Percentiles rank a stretch among this genome's conserved stretches.
phyloP scores from a whole-genome alignment of 306 rosid species.

The Acacia confusa region DNA sequence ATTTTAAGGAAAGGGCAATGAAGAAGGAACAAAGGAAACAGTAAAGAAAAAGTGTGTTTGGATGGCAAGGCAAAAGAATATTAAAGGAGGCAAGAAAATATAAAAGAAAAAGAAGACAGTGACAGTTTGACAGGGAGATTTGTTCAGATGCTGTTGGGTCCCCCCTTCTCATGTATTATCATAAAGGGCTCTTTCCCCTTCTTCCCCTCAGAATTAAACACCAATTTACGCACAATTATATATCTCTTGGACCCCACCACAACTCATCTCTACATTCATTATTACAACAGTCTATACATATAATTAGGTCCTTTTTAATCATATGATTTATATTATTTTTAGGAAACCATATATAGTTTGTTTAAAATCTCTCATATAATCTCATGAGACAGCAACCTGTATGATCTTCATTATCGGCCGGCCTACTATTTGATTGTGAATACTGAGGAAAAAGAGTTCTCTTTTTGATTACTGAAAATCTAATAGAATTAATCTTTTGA shows the following conservation, averaged over 20 bases:
- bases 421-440: not conserved
- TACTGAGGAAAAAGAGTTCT: not conserved
- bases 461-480: not conserved
- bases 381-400: not conserved
- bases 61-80: slow-evolving; percentile 46
- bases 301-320: not conserved
- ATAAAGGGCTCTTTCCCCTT: slow-evolving; percentile 61
- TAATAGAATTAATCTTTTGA: not conserved
- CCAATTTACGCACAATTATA: not conserved
- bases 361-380: not conserved
- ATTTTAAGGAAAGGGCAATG: slow-evolving; percentile 76
- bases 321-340: not conserved
- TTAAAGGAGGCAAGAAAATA: slow-evolving; percentile 26
- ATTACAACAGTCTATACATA: not conserved
- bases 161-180: slow-evolving; percentile 46
- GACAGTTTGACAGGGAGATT: slow-evolving; percentile 73
- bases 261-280: not conserved
- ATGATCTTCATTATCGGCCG: not conserved
- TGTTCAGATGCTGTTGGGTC: slow-evolving; percentile 50
- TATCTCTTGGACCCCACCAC: not conserved
- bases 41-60: slow-evolving; percentile 69
- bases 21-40: slow-evolving; percentile 54
- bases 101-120: slow-evolving; percentile 59
- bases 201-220: not conserved
- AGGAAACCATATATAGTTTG: not conserved